These are phyloP conservation scores for Rhizoclosmatium globosum DNA, from an alignment of 192 early-diverging fungal genomes.

Conservation along the genomic window DNA sequence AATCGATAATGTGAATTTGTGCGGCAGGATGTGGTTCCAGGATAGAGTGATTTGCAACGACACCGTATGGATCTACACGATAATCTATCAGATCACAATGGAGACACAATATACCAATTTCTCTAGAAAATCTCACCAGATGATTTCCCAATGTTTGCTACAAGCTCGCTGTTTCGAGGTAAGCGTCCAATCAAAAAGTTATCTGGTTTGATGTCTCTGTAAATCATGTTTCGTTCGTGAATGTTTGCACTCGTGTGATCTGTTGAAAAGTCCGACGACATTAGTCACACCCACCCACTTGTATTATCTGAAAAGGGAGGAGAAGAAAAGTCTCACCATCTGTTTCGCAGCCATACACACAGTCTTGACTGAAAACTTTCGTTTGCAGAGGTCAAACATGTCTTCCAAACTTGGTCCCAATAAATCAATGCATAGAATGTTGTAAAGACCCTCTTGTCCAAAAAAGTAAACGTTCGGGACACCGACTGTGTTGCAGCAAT, in stretches of 20 bases:
- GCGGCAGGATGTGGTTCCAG: conserved; percentile 66
- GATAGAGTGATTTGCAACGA: conserved; percentile 61
- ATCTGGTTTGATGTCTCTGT: conserved; percentile 99
- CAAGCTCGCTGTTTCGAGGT: conserved; percentile 51
- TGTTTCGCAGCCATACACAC: conserved; percentile 78
- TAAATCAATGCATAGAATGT: conserved; percentile 93
- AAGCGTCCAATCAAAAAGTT: conserved; percentile 95
- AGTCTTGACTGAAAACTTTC: conserved; percentile 93
- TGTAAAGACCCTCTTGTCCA: conserved; percentile 96
- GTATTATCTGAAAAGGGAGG: background rate
- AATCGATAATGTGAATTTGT: conserved; percentile 91
- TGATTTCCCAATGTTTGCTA: conserved; percentile 16
- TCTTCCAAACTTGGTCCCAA: conserved; percentile 95
- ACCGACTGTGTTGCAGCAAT: conserved; percentile 61
- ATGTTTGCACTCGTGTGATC: conserved; percentile 91
- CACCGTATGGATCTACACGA: conserved; percentile 50
- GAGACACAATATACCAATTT: conserved; percentile 3
- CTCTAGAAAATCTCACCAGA: conserved; percentile 14
- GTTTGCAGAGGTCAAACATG: conserved; percentile 94
- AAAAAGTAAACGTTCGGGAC: conserved; percentile 94
- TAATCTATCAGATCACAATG: background rate
- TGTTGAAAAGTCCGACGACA: conserved; percentile 31
- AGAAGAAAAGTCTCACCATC: conserved; percentile 11
- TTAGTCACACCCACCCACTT: background rate
- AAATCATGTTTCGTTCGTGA: conserved; percentile 94